Percentiles rank a stretch among this genome's conserved stretches.
Conservation (phyloP, 1,284 basidiomycete species). For the Moniliophthora roreri region DNA sequence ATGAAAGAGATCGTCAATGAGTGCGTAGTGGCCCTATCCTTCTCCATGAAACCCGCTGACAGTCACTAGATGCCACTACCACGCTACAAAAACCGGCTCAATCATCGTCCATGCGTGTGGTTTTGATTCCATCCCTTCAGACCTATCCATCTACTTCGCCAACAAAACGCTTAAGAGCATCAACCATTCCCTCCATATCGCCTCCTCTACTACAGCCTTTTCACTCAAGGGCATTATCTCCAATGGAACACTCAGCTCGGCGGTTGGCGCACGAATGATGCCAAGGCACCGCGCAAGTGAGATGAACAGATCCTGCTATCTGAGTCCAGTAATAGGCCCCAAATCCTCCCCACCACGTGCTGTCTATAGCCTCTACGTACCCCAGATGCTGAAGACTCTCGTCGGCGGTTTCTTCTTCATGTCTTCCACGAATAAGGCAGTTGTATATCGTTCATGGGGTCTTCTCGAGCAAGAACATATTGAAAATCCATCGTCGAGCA, state of each 20-base stretch:
- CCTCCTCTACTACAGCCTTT: constrained; percentile 47
- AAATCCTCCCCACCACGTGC: constrained; percentile 35
- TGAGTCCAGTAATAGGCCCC: constrained; percentile 59
- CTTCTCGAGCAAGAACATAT: constrained; percentile 48
- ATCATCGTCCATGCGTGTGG: constrained; percentile 73
- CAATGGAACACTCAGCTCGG: constrained; percentile 68
- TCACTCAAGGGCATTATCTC: constrained; percentile 54
- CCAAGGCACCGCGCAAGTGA: constrained; percentile 37
- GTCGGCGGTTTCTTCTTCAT: constrained; percentile 68
- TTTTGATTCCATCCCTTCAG: constrained; percentile 73
- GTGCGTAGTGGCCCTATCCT: constrained; percentile 25
- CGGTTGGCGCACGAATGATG: constrained; percentile 50
- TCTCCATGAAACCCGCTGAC: neutral
- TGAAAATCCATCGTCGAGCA: constrained; percentile 10
- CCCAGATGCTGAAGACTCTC: constrained; percentile 33
- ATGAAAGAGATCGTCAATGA: constrained; percentile 46
- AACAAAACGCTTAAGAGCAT: constrained; percentile 41
- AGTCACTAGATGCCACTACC: constrained; percentile 53
- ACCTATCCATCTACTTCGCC: constrained; percentile 57
- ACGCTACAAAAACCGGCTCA: constrained; percentile 62
- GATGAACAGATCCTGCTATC: constrained; percentile 40
- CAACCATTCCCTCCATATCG: constrained; percentile 23
- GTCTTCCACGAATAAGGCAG: constrained; percentile 56
- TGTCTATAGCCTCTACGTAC: constrained; percentile 49
- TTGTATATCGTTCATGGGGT: constrained; percentile 82